Evolutionary conservation across 2,329 filamentous ascomycete species (phyloP).

Genomic region (Fusarium abutilonis): DNA sequence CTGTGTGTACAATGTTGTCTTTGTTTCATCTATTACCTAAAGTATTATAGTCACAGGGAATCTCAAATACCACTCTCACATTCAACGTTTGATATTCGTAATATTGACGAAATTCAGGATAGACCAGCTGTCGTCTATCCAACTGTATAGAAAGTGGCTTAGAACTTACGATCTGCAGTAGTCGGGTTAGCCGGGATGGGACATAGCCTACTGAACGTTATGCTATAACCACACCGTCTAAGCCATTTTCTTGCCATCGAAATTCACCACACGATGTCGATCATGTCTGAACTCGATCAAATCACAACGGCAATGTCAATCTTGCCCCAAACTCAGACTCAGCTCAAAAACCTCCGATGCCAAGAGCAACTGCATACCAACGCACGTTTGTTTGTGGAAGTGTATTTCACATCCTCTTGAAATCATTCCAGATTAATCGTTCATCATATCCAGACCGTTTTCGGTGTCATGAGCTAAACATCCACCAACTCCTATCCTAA

Average conservation of each 20-base stretch:
- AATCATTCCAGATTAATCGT: slow-evolving; percentile 14
- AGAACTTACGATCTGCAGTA: slow-evolving; percentile 1
- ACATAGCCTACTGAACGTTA: neutral
- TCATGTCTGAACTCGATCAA: slow-evolving; percentile 23
- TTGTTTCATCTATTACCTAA: too few relatives aligned
- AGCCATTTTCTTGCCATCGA: neutral
- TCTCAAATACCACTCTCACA: too few relatives aligned
- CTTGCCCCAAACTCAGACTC: slow-evolving; percentile 13
- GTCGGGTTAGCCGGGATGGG: neutral
- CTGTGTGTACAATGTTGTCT: too few relatives aligned
- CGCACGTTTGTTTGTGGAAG: neutral
- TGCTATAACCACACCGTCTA: slow-evolving; percentile 3
- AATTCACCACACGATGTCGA: slow-evolving; percentile 3
- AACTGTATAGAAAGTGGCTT: too few relatives aligned
- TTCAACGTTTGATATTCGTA: too few relatives aligned
- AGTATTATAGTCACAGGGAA: too few relatives aligned
- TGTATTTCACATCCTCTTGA: slow-evolving; percentile 8
- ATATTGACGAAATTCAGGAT: too few relatives aligned
- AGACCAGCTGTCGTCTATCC: too few relatives aligned
- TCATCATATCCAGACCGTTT: slow-evolving; percentile 15
- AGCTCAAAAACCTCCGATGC: slow-evolving; percentile 5
- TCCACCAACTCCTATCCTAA: neutral
- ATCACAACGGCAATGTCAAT: slow-evolving; percentile 6
- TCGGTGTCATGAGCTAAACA: neutral
- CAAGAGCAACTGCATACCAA: slow-evolving; percentile 17